phyloP scores from a whole-genome alignment of 2,329 filamentous ascomycete species.

The Penicillium hesseltinei region DNA sequence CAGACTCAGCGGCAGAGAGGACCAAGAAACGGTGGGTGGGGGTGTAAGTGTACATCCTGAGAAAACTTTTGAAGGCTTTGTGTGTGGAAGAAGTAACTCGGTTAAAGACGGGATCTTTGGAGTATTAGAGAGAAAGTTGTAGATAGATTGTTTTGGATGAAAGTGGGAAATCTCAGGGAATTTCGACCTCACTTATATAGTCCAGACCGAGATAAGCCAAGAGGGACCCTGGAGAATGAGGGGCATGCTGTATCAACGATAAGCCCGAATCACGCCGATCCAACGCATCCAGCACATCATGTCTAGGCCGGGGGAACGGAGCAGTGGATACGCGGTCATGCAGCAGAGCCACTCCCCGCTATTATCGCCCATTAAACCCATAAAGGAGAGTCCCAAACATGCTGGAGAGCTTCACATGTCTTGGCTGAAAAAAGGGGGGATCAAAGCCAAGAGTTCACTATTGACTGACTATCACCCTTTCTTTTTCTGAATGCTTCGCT shows the following conservation, averaged over 20 bases:
- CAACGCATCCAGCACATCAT: constrained; percentile 19
- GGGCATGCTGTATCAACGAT: constrained; percentile 25
- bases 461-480: constrained; percentile 22
- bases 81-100: constrained; percentile 2
- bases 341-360: constrained; percentile 20
- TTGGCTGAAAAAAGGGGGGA: constrained; percentile 25
- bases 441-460: constrained; percentile 30
- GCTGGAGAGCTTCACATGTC: constrained; percentile 28
- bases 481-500: constrained; percentile 25
- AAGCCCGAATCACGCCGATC: constrained; percentile 28
- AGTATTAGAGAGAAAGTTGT: neutral
- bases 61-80: neutral
- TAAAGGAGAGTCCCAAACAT: constrained; percentile 19
- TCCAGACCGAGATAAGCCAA: constrained; percentile 17
- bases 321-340: constrained; percentile 24
- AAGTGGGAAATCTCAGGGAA: constrained; percentile 11
- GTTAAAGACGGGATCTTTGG: constrained; percentile 6
- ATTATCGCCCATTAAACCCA: constrained; percentile 19
- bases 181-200: constrained; percentile 31
- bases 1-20: constrained; percentile 23
- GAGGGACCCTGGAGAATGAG: constrained; percentile 24
- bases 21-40: constrained; percentile 34
- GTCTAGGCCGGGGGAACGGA: constrained; percentile 14
- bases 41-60: constrained; percentile 33
- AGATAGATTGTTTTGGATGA: neutral